Percentiles rank a stretch among this genome's conserved stretches.
phyloP scores from a whole-genome alignment of 441 rosid species.

The Mallotus japonicus region DNA sequence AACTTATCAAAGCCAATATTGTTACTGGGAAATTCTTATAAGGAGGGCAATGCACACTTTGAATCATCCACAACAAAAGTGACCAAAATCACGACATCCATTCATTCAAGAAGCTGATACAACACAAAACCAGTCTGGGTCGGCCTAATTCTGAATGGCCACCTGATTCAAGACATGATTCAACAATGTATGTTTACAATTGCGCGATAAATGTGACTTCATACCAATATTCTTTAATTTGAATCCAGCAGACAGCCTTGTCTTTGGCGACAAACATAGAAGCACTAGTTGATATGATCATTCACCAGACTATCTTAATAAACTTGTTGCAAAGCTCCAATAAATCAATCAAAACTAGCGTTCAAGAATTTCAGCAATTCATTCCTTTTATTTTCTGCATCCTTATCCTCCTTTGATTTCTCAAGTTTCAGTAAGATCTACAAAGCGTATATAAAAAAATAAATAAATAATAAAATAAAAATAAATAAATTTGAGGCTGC shows the following conservation, averaged over 20 bases:
- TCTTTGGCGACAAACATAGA: not conserved
- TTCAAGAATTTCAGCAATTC: constrained; percentile 92
- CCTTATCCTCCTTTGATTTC: constrained; percentile 92
- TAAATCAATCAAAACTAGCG: constrained; percentile 80
- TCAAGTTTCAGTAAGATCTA: constrained; percentile 90
- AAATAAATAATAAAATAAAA: not conserved
- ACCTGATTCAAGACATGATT: not conserved
- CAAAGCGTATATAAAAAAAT: constrained; percentile 3
- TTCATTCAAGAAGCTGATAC: not conserved
- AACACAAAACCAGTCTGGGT: no score
- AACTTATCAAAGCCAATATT: not conserved
- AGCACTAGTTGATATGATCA: not conserved
- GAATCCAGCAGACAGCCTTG: not conserved
- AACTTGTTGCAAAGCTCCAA: constrained; percentile 6
- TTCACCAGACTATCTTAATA: not conserved
- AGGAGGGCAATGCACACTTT: no score
- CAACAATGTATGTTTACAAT: not conserved
- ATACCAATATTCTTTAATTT: not conserved
- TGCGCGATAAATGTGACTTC: not conserved
- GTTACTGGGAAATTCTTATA: no score
- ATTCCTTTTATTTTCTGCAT: constrained; percentile 80
- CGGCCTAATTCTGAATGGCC: not conserved
- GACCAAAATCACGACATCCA: no score
- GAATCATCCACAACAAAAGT: not conserved
- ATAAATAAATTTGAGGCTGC: not conserved